These are phyloP conservation scores for Ceratocystis ficicola DNA, from an alignment of 2,329 filamentous ascomycete species.

Conservation along the genomic window DNA sequence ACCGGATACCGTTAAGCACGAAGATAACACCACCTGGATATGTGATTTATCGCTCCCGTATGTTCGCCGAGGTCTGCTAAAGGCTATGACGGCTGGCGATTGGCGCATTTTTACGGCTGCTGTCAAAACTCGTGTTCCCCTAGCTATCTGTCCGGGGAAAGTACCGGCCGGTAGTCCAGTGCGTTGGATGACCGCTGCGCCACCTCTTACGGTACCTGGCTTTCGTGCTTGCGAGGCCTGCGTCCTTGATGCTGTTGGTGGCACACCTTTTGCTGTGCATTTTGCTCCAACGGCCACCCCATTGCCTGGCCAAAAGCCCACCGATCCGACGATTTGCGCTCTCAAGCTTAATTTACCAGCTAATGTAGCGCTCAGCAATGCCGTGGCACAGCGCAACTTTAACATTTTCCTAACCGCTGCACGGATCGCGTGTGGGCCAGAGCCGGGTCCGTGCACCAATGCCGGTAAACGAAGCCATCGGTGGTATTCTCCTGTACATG, in stretches of 20 bases:
- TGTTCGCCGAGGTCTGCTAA: slow-evolving; percentile 23
- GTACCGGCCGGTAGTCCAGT: neutral
- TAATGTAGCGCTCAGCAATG: slow-evolving; percentile 26
- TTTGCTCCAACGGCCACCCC: slow-evolving; percentile 25
- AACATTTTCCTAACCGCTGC: slow-evolving; percentile 27
- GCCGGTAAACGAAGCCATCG: slow-evolving; percentile 28
- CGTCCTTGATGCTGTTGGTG: slow-evolving; percentile 29
- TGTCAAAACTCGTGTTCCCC: neutral
- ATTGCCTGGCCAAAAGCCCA: neutral
- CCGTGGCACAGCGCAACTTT: slow-evolving; percentile 26
- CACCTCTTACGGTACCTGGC: slow-evolving; percentile 24
- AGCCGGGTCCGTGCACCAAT: slow-evolving; percentile 28
- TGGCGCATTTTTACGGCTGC: slow-evolving; percentile 28
- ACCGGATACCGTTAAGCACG: slow-evolving; percentile 23
- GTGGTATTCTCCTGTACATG: slow-evolving; percentile 28
- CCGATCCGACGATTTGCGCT: slow-evolving; percentile 24
- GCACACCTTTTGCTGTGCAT: slow-evolving; percentile 27
- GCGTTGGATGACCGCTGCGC: slow-evolving; percentile 21
- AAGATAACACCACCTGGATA: slow-evolving; percentile 26
- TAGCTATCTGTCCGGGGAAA: slow-evolving; percentile 8
- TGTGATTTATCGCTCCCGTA: slow-evolving; percentile 29
- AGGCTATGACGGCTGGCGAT: slow-evolving; percentile 25
- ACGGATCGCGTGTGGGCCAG: slow-evolving; percentile 23
- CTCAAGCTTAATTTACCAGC: slow-evolving; percentile 25
- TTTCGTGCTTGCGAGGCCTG: slow-evolving; percentile 30